phyloP scores from a whole-genome alignment of 2,329 filamentous ascomycete species.

The Phyllosticta ampelicida region DNA sequence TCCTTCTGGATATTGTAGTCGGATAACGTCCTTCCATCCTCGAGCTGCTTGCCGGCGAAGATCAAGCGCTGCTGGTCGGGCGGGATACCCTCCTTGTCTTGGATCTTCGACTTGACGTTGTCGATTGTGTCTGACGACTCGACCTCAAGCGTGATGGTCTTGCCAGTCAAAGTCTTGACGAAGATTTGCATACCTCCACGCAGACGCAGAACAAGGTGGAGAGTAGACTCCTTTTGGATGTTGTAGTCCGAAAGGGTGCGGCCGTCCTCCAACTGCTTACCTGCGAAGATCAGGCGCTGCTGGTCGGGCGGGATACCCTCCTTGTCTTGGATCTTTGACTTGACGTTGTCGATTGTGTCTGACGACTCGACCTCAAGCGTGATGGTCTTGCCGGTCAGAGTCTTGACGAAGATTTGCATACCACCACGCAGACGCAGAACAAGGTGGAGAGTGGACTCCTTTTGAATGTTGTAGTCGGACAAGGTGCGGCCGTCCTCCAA shows the following conservation, averaged over 20 bases:
- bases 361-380: constrained; percentile 82
- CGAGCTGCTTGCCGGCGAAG: constrained; percentile 86
- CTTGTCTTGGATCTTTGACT: constrained; percentile 74
- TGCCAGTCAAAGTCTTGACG: constrained; percentile 56
- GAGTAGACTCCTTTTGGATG: constrained; percentile 66
- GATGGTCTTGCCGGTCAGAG: constrained; percentile 75
- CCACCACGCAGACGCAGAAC: constrained; percentile 82
- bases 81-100: constrained; percentile 72
- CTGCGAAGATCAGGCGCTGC: constrained; percentile 86
- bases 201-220: constrained; percentile 62
- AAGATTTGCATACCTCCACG: constrained; percentile 64
- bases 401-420: constrained; percentile 50
- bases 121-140: constrained; percentile 86
- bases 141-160: constrained; percentile 89
- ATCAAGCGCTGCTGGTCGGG: constrained; percentile 92
- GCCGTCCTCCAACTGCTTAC: constrained; percentile 88
- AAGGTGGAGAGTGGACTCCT: constrained; percentile 76
- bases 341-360: constrained; percentile 91
- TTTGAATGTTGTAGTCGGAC: constrained; percentile 91
- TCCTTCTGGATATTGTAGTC: constrained; percentile 94
- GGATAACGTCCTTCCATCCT: constrained; percentile 79
- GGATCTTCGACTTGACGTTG: constrained; percentile 89
- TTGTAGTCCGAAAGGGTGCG: constrained; percentile 91
- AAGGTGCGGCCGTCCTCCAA: constrained; percentile 88
- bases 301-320: constrained; percentile 89